Conservation (phyloP, 495 filamentous ascomycete genomes). For the Massariosphaeria phaeospora region DNA sequence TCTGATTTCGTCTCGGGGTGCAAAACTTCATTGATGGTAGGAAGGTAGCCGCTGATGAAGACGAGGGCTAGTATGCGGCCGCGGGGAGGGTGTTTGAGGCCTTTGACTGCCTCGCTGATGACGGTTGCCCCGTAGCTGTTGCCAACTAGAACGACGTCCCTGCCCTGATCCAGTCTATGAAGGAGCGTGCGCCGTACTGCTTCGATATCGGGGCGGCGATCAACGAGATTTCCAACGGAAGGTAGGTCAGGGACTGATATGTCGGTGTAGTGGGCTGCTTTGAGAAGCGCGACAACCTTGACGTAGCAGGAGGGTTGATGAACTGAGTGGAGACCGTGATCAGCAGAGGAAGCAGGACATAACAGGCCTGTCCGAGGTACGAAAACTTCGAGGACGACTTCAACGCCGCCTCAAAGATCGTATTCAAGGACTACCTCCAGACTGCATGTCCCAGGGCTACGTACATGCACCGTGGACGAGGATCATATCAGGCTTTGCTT, state of each 20-base stretch:
- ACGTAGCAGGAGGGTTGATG: conserved; percentile 3
- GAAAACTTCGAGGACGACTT: too few species aligned
- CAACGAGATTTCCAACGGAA: neutral
- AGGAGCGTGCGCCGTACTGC: neutral
- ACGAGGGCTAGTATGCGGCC: conserved; percentile 7
- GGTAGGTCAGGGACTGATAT: neutral
- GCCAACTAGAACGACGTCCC: conserved; percentile 18
- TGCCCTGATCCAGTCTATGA: neutral
- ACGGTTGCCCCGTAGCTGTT: conserved; percentile 23
- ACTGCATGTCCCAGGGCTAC: too few species aligned
- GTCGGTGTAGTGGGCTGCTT: neutral
- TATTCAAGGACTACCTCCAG: too few species aligned
- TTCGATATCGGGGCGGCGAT: conserved; percentile 3
- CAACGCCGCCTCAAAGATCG: too few species aligned
- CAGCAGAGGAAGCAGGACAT: too few species aligned
- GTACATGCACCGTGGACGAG: neutral
- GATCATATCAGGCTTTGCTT: neutral
- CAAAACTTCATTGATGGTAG: conserved; percentile 12
- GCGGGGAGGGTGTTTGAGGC: neutral
- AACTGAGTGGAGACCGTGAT: too few species aligned
- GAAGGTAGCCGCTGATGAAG: conserved; percentile 8
- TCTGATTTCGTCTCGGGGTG: neutral
- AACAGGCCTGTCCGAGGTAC: too few species aligned
- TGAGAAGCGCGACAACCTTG: conserved; percentile 5
- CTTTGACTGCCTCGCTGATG: conserved; percentile 22